These are phyloP conservation scores for Penicillium sp. DNA, from an alignment of 2,329 filamentous ascomycete species.

Conservation along the genomic window DNA sequence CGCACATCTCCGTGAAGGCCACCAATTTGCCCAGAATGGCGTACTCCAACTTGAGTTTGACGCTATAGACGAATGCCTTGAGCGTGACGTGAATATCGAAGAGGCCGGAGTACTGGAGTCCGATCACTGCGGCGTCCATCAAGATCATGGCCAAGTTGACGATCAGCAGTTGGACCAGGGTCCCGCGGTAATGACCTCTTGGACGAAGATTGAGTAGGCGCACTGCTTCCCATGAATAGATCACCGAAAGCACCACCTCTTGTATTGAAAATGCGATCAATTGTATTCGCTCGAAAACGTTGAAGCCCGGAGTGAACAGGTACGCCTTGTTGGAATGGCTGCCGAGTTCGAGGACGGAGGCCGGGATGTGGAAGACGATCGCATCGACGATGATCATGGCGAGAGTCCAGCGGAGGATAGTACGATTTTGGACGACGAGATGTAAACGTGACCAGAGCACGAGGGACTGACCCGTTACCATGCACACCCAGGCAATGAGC, in stretches of 20 bases:
- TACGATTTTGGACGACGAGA: slow-evolving; percentile 40
- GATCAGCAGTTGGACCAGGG: slow-evolving; percentile 47
- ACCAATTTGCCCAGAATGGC: slow-evolving; percentile 45
- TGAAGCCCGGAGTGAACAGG: slow-evolving; percentile 35
- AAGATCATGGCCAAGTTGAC: slow-evolving; percentile 48
- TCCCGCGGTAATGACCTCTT: slow-evolving; percentile 36
- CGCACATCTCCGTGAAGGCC: slow-evolving; percentile 18
- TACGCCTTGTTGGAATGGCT: slow-evolving; percentile 28
- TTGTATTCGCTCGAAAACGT: slow-evolving; percentile 53
- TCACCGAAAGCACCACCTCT: slow-evolving; percentile 51
- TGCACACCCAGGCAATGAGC: slow-evolving; percentile 45
- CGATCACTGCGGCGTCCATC: slow-evolving; percentile 45
- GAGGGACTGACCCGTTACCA: slow-evolving; percentile 50
- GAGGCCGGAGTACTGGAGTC: slow-evolving; percentile 40
- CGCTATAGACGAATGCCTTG: slow-evolving; percentile 47
- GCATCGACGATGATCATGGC: slow-evolving; percentile 47
- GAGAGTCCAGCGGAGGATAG: slow-evolving; percentile 38
- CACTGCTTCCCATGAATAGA: slow-evolving; percentile 54
- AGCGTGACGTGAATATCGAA: slow-evolving; percentile 46
- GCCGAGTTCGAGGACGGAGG: slow-evolving; percentile 43
- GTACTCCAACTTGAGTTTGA: slow-evolving; percentile 51
- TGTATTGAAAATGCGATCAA: slow-evolving; percentile 56
- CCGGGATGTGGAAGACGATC: slow-evolving; percentile 43
- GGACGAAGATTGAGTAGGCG: slow-evolving; percentile 48
- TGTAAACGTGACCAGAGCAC: slow-evolving; percentile 52